phyloP scores from a whole-genome alignment of 306 rosid species.

The Calophaca sinica region DNA sequence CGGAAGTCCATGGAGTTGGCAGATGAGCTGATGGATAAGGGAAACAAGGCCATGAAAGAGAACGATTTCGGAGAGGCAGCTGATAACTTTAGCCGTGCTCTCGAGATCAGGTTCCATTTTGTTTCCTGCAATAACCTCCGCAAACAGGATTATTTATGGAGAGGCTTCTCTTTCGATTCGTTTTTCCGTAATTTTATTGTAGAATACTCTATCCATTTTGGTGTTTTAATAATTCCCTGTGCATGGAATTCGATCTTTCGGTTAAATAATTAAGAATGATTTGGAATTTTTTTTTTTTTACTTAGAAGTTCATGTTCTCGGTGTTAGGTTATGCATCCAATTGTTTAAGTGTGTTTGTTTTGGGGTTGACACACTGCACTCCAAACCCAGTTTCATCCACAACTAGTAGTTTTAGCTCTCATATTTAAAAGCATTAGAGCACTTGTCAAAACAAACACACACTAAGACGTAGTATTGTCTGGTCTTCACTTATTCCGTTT shows the following conservation, averaged over 20 bases:
- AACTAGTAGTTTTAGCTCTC: background rate
- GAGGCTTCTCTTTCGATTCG: background rate
- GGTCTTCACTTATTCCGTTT: background rate
- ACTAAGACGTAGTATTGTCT: background rate
- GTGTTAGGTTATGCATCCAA: slow-evolving; percentile 20
- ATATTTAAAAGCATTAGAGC: background rate
- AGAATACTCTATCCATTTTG: background rate
- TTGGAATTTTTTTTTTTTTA: no score
- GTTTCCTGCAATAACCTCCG: slow-evolving; percentile 11
- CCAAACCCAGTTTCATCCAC: background rate
- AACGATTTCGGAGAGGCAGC: slow-evolving; percentile 75
- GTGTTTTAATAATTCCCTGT: background rate
- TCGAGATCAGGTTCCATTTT: slow-evolving; percentile 80
- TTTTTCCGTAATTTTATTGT: background rate
- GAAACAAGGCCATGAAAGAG: slow-evolving; percentile 71
- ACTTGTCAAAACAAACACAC: background rate
- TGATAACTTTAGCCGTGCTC: slow-evolving; percentile 91
- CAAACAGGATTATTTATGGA: background rate
- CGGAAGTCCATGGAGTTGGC: slow-evolving; percentile 64
- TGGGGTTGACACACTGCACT: background rate
- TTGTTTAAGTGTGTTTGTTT: background rate
- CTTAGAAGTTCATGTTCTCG: background rate
- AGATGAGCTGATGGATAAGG: slow-evolving; percentile 74
- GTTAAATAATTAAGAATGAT: slow-evolving; percentile 8
- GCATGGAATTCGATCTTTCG: background rate